A percentile compares a stretch with the other conserved stretches of the same genome.
Evolutionary conservation across 148 eudicot genomes (phyloP).

Genomic region (Hydrangea macrophylla): DNA sequence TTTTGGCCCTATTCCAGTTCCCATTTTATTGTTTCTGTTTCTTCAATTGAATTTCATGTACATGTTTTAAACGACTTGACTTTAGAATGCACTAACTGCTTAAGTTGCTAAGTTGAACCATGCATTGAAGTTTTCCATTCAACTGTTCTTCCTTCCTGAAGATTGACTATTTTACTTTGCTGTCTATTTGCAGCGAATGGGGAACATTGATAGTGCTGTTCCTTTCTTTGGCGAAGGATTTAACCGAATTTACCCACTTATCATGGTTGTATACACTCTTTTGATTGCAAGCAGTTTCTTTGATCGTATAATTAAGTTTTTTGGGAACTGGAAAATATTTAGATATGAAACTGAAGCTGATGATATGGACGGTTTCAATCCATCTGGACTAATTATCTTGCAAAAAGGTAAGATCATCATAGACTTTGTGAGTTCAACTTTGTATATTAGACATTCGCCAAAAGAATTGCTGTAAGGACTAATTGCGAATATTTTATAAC

Average conservation of each 20-base stretch:
- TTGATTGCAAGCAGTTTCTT: slow-evolving; percentile 90
- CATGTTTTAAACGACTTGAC: background rate
- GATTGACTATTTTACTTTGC: background rate
- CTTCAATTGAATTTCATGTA: background rate
- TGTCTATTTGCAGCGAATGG: slow-evolving; percentile 63
- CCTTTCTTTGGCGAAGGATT: slow-evolving; percentile 85
- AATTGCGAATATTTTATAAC: background rate
- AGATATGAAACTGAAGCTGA: slow-evolving; percentile 63
- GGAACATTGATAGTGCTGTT: slow-evolving; percentile 79
- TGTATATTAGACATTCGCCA: background rate
- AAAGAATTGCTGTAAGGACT: background rate
- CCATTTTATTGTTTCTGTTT: background rate
- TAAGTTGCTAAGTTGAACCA: background rate
- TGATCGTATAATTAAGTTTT: slow-evolving; percentile 61
- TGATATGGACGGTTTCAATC: slow-evolving; percentile 83
- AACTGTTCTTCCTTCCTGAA: background rate
- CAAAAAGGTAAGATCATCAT: slow-evolving; percentile 58
- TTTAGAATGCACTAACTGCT: background rate
- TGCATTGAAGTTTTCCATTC: background rate
- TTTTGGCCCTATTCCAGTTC: background rate
- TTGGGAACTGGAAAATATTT: slow-evolving; percentile 87
- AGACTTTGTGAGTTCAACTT: background rate
- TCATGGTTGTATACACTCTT: slow-evolving; percentile 84
- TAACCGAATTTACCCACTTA: slow-evolving; percentile 84
- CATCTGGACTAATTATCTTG: slow-evolving; percentile 85